phyloP scores from a whole-genome alignment of 1,284 basidiomycete genomes.

The Ustilago curta region DNA sequence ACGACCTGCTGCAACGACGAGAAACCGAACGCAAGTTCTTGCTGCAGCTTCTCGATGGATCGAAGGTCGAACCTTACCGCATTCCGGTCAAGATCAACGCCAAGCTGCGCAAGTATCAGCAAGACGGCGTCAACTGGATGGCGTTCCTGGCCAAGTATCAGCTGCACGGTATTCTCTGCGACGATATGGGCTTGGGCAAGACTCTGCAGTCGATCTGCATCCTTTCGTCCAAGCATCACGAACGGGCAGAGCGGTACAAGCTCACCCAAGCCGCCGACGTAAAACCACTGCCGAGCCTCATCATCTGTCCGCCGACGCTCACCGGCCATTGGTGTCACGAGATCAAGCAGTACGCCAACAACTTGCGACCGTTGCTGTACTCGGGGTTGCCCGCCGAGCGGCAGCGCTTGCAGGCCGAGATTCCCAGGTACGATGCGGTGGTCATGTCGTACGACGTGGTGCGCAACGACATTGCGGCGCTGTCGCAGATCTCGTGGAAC shows the following conservation, averaged over 20 bases:
- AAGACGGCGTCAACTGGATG: slow-evolving; percentile 98
- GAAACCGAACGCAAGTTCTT: slow-evolving; percentile 92
- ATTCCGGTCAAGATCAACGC: slow-evolving; percentile 92
- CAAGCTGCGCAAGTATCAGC: slow-evolving; percentile 95
- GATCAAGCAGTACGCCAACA: slow-evolving; percentile 90
- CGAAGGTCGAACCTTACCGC: slow-evolving; percentile 88
- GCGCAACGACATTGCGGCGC: slow-evolving; percentile 87
- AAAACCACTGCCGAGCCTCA: slow-evolving; percentile 89
- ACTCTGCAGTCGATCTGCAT: slow-evolving; percentile 98
- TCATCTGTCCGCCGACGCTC: slow-evolving; percentile 95
- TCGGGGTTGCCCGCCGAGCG: slow-evolving; percentile 90
- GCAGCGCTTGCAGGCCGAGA: slow-evolving; percentile 70
- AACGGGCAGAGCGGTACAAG: slow-evolving; percentile 80
- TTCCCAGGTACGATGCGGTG: slow-evolving; percentile 77
- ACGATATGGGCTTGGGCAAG: slow-evolving; percentile 99
- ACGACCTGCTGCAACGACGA: slow-evolving; percentile 80
- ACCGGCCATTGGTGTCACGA: slow-evolving; percentile 99
- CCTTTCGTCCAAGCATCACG: slow-evolving; percentile 90
- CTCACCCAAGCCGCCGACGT: slow-evolving; percentile 80
- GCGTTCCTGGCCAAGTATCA: slow-evolving; percentile 89
- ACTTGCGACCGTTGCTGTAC: slow-evolving; percentile 87
- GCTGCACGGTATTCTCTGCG: slow-evolving; percentile 96
- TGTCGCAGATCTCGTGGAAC: slow-evolving; percentile 85
- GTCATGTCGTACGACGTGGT: slow-evolving; percentile 98
- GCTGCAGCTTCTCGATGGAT: slow-evolving; percentile 82